Evolutionary conservation across 345 rosid species (phyloP), one percentile per base, ranked within the genome.

Genomic region (Aquilaria malaccensis): DNA sequence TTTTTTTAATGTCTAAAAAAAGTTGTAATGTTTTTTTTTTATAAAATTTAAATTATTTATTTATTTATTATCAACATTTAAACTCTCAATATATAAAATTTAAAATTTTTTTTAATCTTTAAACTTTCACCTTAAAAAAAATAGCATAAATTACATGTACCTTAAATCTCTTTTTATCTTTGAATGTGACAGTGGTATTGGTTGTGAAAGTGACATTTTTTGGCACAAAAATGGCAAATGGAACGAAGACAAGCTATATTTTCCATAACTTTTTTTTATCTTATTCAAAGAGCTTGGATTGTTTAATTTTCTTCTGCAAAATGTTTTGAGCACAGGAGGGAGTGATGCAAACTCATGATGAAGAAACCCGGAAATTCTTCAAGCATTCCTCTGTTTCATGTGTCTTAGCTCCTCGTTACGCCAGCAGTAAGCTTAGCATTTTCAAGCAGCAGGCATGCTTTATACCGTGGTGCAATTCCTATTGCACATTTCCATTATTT

Each of bases 391-490:
- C 87, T 7, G 91, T 85, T 62, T 59, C 72, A 6, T 85, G 91
- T 62, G 85, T 82, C 58, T 72, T 85, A 71, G 76, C 91, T 6
- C 91, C 87, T 0, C 91, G 91, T 45, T 85, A 85, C 70, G 85
- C 85, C 63, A 82, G 87, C 86, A 85, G 85, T 80, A 85, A 85
- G 87, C 88, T 85, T 77, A 83, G 91, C 83, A 77, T 85, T 80
- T 75, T 83, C 83, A 85, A 79, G 81, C 88, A 85, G 67, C 84
- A 83, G 88, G 91, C 85, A 85, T 67, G 91, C 78, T 76, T 82
- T 76, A 65, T 54, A 68, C 59, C 70, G 47, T 56, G 45, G 10
- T 31, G 60, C 60, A 59, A 45, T 58, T 47, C 11, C 41, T 48
- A 14, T 55, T 59, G 22, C 56, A 45, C 55, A 4, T 55, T 3